A percentile compares a stretch with the other conserved stretches of the same genome.
Evolutionary conservation across 2,329 filamentous ascomycete genomes (phyloP).

Genomic region (Colletotrichum acutatum): DNA sequence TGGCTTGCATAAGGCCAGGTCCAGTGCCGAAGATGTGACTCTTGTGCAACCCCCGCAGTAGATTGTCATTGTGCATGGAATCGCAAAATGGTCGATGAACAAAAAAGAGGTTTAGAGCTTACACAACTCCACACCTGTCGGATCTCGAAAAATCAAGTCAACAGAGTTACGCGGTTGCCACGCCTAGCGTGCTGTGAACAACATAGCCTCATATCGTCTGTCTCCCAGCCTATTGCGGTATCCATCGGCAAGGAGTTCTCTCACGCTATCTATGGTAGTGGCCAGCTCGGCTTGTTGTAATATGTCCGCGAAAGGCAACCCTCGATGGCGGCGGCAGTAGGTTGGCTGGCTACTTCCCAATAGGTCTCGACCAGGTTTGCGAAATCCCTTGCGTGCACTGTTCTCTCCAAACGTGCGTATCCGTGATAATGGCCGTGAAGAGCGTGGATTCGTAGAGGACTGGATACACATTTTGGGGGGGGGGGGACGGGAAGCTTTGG

Average conservation of each 20-base stretch:
- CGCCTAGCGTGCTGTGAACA: neutral
- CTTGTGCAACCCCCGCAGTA: constrained; percentile 11
- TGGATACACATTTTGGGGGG: too few species aligned
- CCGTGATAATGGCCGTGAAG: neutral
- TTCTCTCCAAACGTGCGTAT: neutral
- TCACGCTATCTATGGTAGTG: neutral
- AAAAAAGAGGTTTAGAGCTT: neutral
- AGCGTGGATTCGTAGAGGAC: neutral
- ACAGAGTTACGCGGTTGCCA: neutral
- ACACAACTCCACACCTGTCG: neutral
- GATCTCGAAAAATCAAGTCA: neutral
- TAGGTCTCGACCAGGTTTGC: neutral
- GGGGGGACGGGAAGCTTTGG: too few species aligned
- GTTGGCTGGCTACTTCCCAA: neutral
- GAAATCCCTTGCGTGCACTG: constrained; percentile 14
- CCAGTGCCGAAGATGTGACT: neutral
- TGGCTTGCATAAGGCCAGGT: constrained; percentile 17
- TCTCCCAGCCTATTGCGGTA: neutral
- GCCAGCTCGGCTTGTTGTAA: neutral
- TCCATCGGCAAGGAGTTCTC: too few species aligned
- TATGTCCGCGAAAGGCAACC: neutral
- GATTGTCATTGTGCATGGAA: neutral
- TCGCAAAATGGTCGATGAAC: neutral
- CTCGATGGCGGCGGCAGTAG: constrained; percentile 1
- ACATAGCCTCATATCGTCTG: neutral